These are phyloP conservation scores for Calendula officinalis DNA, from an alignment of 129 eudicot species.

Conservation along the genomic window DNA sequence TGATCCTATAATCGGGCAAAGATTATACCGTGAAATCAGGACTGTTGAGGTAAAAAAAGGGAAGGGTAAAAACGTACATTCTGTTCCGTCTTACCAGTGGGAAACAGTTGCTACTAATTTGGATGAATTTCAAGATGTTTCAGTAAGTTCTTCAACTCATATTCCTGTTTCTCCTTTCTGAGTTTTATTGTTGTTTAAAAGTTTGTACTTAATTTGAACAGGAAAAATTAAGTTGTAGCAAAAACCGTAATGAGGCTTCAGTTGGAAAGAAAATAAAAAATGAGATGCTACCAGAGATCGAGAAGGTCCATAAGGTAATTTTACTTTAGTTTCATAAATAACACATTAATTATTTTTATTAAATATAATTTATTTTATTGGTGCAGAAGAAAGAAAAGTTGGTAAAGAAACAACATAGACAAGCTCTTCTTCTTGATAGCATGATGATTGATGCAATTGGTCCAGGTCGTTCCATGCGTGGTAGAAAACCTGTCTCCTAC, in stretches of 20 bases:
- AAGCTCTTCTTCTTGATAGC: slow-evolving; percentile 93
- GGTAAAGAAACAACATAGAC: slow-evolving; percentile 86
- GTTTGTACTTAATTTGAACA: slow-evolving; percentile 25
- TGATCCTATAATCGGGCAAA: slow-evolving; percentile 82
- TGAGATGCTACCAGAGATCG: slow-evolving; percentile 90
- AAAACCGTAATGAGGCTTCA: slow-evolving; percentile 79
- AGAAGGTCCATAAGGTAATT: slow-evolving; percentile 83
- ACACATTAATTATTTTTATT: too few relatives aligned
- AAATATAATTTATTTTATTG: neutral
- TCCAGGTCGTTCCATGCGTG: slow-evolving; percentile 92
- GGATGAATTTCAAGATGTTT: slow-evolving; percentile 82
- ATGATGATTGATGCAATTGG: slow-evolving; percentile 78
- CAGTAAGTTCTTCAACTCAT: slow-evolving; percentile 54
- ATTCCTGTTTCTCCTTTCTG: neutral
- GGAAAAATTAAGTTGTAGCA: slow-evolving; percentile 86
- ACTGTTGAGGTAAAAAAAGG: slow-evolving; percentile 85
- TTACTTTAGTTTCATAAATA: neutral
- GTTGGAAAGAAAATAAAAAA: slow-evolving; percentile 78
- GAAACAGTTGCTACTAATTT: slow-evolving; percentile 89
- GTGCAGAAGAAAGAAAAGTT: slow-evolving; percentile 75
- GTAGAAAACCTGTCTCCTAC: slow-evolving; percentile 90
- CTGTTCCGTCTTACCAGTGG: slow-evolving; percentile 87
- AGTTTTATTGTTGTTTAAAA: neutral
- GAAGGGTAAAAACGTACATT: slow-evolving; percentile 72
- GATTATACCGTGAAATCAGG: slow-evolving; percentile 87